A percentile compares a stretch with the other conserved stretches of the same genome.
These are phyloP conservation scores for Thelephora terrestris DNA, from an alignment of 1,284 basidiomycete genomes.

Conservation along the genomic window DNA sequence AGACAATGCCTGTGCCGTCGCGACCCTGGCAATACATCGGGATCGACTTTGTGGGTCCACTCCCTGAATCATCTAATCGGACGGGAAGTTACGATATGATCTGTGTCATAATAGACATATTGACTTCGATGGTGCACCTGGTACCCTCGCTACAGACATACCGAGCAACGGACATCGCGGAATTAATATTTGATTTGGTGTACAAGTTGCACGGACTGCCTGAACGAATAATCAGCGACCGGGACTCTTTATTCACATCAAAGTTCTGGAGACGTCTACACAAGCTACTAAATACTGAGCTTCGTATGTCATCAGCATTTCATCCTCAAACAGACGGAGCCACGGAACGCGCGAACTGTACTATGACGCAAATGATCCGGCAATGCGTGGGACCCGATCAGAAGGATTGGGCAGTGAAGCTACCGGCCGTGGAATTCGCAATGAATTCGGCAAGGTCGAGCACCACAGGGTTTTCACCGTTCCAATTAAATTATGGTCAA, in stretches of 20 bases:
- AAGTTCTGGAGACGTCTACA: constrained; percentile 32
- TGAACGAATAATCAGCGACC: constrained; percentile 30
- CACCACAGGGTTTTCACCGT: no score
- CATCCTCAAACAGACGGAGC: no score
- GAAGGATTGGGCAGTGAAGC: no score
- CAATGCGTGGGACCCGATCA: constrained; percentile 23
- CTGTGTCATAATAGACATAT: constrained; percentile 23
- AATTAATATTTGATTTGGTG: constrained; percentile 27
- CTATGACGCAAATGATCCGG: constrained; percentile 29
- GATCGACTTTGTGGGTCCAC: constrained; percentile 27
- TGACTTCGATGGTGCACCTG: constrained; percentile 25
- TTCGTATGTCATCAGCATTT: constrained; percentile 31
- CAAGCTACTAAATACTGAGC: constrained; percentile 22
- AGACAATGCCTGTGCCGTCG: constrained; percentile 11
- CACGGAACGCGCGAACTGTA: constrained; percentile 31
- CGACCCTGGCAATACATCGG: constrained; percentile 21
- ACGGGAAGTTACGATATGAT: constrained; percentile 5
- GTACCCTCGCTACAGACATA: constrained; percentile 20
- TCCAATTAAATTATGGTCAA: no score
- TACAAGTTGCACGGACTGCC: constrained; percentile 33
- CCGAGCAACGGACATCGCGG: constrained; percentile 26
- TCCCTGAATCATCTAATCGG: constrained; percentile 19
- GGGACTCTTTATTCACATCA: no score
- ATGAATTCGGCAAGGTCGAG: no score
- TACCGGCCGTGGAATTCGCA: no score